Evolutionary conservation across 345 rosid species (phyloP).

Genomic region (Dimocarpus longan): DNA sequence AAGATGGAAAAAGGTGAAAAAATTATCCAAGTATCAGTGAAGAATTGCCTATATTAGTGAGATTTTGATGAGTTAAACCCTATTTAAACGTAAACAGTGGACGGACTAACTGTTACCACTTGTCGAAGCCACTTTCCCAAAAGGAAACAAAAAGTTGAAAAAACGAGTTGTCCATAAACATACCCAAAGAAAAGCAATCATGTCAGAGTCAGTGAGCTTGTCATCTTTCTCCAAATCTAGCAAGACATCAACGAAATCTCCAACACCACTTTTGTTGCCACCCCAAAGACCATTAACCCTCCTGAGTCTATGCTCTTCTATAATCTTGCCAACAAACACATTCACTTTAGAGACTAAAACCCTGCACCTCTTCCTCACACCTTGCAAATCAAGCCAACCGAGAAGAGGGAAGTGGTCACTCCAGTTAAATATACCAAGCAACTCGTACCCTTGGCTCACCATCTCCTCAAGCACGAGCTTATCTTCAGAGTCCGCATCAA

Average conservation of each 20-base stretch:
- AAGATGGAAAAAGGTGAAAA: no score
- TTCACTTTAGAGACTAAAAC: constrained; percentile 55
- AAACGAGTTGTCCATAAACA: neutral
- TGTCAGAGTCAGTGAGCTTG: constrained; percentile 58
- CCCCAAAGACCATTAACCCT: neutral
- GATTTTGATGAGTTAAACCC: no score
- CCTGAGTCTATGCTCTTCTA: constrained; percentile 57
- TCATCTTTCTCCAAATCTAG: constrained; percentile 64
- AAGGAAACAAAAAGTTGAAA: no score
- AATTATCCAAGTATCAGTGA: no score
- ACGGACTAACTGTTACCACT: no score
- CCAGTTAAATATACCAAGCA: constrained; percentile 82
- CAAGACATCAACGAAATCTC: constrained; percentile 77
- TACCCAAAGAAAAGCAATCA: constrained; percentile 92
- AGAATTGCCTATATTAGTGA: no score
- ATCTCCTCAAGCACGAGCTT: constrained; percentile 53
- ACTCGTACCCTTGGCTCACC: constrained; percentile 74
- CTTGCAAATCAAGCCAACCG: constrained; percentile 72
- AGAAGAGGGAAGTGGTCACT: constrained; percentile 74
- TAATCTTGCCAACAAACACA: constrained; percentile 56
- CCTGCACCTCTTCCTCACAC: constrained; percentile 69
- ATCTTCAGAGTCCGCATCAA: constrained; percentile 24
- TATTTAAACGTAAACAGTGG: no score
- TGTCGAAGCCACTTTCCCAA: no score
- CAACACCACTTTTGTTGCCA: constrained; percentile 17